A percentile compares a stretch with the other conserved stretches of the same genome.
phyloP scores from a whole-genome alignment of 345 rosid genomes.

The Eucalyptus pauciflora region DNA sequence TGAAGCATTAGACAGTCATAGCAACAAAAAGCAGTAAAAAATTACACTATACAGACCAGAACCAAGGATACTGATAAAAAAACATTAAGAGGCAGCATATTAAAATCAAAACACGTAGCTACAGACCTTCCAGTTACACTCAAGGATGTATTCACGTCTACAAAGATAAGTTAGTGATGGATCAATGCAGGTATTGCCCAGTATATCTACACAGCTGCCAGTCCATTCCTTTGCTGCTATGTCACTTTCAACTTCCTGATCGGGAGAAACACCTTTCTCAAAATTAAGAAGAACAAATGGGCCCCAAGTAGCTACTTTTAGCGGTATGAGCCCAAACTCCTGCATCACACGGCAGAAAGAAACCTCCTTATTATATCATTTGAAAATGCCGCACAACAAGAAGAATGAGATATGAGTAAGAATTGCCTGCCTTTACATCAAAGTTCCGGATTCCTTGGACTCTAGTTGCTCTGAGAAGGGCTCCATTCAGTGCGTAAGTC shows the following conservation, averaged over 20 bases:
- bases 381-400: not conserved
- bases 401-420: not conserved
- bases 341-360: constrained; percentile 12
- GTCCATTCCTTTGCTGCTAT: constrained; percentile 63
- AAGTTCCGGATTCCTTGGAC: constrained; percentile 53
- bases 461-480: constrained; percentile 76
- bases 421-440: constrained; percentile 33
- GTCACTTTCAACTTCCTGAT: constrained; percentile 9
- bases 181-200: constrained; percentile 53
- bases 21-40: not conserved
- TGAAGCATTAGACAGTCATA: not conserved
- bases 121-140: constrained; percentile 90
- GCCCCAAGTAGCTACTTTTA: constrained; percentile 71
- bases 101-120: not conserved
- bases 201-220: constrained; percentile 48
- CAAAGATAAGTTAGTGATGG: constrained; percentile 46
- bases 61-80: not conserved
- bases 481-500: constrained; percentile 74
- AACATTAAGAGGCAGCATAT: not conserved
- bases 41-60: not conserved
- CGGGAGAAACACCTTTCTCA: constrained; percentile 5
- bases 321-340: constrained; percentile 76
- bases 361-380: not conserved
- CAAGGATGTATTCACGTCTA: constrained; percentile 62
- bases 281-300: constrained; percentile 81